phyloP scores from a whole-genome alignment of 129 eudicot genomes.

The Flaveria ramosissima region DNA sequence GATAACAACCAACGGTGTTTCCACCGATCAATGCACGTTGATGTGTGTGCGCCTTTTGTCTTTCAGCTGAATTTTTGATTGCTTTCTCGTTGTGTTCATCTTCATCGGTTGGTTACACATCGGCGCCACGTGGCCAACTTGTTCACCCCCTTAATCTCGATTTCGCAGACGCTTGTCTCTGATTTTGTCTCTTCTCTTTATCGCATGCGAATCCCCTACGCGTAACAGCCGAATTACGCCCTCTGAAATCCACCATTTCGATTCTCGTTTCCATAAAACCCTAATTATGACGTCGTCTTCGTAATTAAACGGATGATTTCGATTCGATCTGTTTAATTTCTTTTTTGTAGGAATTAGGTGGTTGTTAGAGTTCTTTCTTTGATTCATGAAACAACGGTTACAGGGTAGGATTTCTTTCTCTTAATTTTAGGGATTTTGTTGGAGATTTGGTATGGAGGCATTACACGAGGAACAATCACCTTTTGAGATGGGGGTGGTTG shows the following conservation, averaged over 20 bases:
- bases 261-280: slow-evolving; percentile 18
- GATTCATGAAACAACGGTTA: not conserved
- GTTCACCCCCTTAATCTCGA: slow-evolving; percentile 35
- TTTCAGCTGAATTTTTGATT: slow-evolving; percentile 11
- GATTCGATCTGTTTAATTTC: not conserved
- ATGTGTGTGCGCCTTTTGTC: slow-evolving; percentile 22
- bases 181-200: slow-evolving; percentile 23
- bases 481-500: slow-evolving; percentile 80
- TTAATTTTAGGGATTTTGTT: slow-evolving; percentile 14
- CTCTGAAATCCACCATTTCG: not conserved
- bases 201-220: too few relatives aligned
- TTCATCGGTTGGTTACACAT: slow-evolving; percentile 26
- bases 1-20: too few relatives aligned
- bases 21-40: not conserved
- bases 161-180: slow-evolving; percentile 42
- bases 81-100: slow-evolving; percentile 9
- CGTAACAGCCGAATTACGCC: slow-evolving; percentile 13
- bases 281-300: not conserved
- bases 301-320: not conserved
- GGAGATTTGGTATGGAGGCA: slow-evolving; percentile 49
- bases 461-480: slow-evolving; percentile 40
- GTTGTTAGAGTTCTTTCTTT: not conserved
- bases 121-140: slow-evolving; percentile 52
- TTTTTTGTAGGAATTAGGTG: not conserved
- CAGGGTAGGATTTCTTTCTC: not conserved